Base-by-base conservation (phyloP, 1,139 yeast species). In the Tardiomyces blankii region DNA sequence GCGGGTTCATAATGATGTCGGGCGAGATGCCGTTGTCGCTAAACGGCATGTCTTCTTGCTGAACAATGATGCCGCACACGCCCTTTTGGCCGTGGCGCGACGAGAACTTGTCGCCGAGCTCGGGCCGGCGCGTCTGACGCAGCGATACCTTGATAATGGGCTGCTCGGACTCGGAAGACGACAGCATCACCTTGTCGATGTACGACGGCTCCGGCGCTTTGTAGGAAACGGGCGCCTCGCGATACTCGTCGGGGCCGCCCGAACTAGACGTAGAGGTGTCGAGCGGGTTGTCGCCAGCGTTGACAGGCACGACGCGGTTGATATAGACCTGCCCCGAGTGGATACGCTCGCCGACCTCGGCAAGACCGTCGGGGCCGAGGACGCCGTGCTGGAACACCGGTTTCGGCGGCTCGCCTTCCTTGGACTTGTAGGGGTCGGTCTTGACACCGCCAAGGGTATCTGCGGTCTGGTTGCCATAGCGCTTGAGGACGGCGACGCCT, bases 81-180 rank as follows among this genome's bases (percentile, higher is more conserved):
- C 98, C 98, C 70, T 91, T 91, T 65, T 91, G 98, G 32, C 98
- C 98, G 65, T 88, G 96, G 65, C 97, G 81, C 1, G 96, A 87
- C 2, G 96, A 88, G 59, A 93, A 91, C 66, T 91, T 91, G 63
- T 91, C 99, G 50, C 99, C 99, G 48, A 91, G 71, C 66, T 91
- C 99, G 0, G 99, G 99, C 63, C 98, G 78, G 71, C 99, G 81
- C 1, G 96, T 88, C 65, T 93, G 99, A 62, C 99, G 77, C 49
- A 91, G 69, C 45, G 91, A 70, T 2, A 91, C 97, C 66, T 91
- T 91, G 59, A 91, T 83, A 51, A 91, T 72, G 1, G 96, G 95
- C 66, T 89, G 96, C 58, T 91, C 98, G 54, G 86, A 85, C 60
- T 89, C 96, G 51, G 95, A 80, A 1, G 89, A 93, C 13, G 96